Evolutionary conservation across 2,329 filamentous ascomycete genomes (phyloP).

Genomic region (Phyllosticta citrichinensis): DNA sequence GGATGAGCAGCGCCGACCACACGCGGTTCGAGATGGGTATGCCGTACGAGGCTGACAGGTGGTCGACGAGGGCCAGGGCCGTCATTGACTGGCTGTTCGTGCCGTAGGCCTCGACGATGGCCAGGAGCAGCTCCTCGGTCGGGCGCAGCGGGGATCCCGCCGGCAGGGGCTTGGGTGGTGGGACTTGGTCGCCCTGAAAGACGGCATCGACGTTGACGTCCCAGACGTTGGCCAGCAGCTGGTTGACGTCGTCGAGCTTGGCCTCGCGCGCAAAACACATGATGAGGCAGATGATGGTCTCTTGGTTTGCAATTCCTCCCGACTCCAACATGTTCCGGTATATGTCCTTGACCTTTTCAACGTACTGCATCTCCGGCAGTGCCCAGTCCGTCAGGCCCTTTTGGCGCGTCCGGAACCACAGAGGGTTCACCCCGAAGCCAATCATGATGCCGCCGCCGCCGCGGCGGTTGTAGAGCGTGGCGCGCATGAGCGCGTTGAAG

Average conservation of each 20-base stretch:
- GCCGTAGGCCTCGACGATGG: constrained; percentile 60
- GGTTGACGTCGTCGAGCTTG: constrained; percentile 36
- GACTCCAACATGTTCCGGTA: constrained; percentile 40
- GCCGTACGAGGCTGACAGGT: constrained; percentile 49
- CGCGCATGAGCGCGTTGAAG: constrained; percentile 47
- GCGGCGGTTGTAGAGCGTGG: constrained; percentile 33
- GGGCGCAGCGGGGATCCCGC: constrained; percentile 48
- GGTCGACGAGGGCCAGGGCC: constrained; percentile 51
- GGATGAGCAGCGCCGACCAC: constrained; percentile 60
- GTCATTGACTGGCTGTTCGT: constrained; percentile 52
- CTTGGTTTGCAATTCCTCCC: constrained; percentile 38
- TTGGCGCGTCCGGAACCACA: background rate
- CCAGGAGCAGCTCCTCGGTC: constrained; percentile 47
- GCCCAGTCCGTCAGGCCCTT: constrained; percentile 12
- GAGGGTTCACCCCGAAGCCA: background rate
- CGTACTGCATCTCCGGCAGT: constrained; percentile 20
- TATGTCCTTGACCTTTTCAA: constrained; percentile 22
- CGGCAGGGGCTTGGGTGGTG: constrained; percentile 32
- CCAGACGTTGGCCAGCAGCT: constrained; percentile 44
- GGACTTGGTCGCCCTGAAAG: constrained; percentile 17
- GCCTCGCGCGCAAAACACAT: constrained; percentile 44
- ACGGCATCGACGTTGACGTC: constrained; percentile 40
- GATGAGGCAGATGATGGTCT: constrained; percentile 45
- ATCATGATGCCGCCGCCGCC: background rate
- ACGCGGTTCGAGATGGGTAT: constrained; percentile 47